phyloP scores from a whole-genome alignment of 2,329 filamentous ascomycete species.

The Grosmannia penicillata region DNA sequence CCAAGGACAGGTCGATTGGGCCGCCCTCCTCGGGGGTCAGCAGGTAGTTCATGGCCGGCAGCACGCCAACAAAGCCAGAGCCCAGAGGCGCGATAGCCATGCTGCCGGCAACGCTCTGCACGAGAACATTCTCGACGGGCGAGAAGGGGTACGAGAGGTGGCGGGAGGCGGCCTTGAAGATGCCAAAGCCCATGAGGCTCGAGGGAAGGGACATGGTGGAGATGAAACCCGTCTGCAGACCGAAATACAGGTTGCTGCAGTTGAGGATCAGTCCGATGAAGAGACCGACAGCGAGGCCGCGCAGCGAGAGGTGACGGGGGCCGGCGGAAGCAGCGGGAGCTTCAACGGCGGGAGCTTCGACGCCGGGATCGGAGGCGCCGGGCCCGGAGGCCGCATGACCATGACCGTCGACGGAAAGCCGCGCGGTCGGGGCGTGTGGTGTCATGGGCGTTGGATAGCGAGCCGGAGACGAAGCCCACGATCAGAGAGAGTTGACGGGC shows the following conservation, averaged over 20 bases:
- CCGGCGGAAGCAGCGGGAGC: constrained; percentile 2
- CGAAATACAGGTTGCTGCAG: constrained; percentile 97
- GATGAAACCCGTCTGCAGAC: constrained; percentile 40
- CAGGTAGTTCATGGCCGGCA: constrained; percentile 83
- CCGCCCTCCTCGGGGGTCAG: constrained; percentile 65
- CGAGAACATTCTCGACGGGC: constrained; percentile 89
- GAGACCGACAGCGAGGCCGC: constrained; percentile 67
- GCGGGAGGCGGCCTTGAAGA: constrained; percentile 67
- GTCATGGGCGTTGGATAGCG: no score
- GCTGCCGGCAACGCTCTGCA: constrained; percentile 88
- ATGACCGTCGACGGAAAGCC: no score
- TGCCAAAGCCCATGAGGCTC: constrained; percentile 83
- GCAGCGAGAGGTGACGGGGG: constrained; percentile 63
- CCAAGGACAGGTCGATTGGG: constrained; percentile 54
- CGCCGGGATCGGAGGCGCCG: no score
- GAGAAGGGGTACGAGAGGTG: constrained; percentile 71
- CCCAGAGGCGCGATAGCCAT: constrained; percentile 96
- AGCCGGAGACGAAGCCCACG: no score
- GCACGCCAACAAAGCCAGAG: constrained; percentile 89
- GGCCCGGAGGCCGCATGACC: no score
- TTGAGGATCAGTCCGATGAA: constrained; percentile 81
- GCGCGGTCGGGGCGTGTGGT: no score
- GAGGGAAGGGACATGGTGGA: constrained; percentile 94
- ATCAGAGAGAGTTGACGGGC: no score
- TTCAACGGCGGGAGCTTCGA: constrained; percentile 2